Evolutionary conservation across 2,329 filamentous ascomycete genomes (phyloP), one percentile per base, ranked within the genome.

Genomic region (Magnaporthiopsis rhizophila): DNA sequence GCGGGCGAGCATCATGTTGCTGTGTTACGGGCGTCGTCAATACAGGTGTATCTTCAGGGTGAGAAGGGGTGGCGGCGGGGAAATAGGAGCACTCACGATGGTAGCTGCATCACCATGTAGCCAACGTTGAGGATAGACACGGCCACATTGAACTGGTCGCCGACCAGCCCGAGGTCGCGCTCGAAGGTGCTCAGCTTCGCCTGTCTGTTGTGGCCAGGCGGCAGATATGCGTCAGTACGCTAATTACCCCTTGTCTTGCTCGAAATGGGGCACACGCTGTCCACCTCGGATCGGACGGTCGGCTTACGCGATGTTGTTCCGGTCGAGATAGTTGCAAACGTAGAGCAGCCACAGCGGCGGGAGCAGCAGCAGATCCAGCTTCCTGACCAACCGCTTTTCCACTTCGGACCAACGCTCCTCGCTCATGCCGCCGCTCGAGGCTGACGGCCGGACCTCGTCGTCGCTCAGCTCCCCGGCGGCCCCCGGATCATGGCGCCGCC

Each of bases 1-100:
- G 60, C 65, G 68, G 59, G 69, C 70, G 61, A 73, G 69, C 64
- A 71, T 65, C 61, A 73, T 67, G 65, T 73, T 73, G 53, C 68
- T 79, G 38, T 56, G 12, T 28, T 30, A 12, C 3, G n/a, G 30
- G 30, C 15, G 3, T 32, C 1, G 38, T 38, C 36, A 28, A 38
- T 24, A 21, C 12, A 36, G 34, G 12, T 3, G 12, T 45, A 6
- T 12, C 15, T 45, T 1, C 38, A 45, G 15, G 15, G 15, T 18
- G 15, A 53, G n/a, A 30, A 30, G 7, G 45, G 9, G 45, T 3
- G 34, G 34, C 5, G 34, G 30, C 30, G 30, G 21, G 5, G 38
- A 21, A 18, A 21, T 6, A 6, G 38, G 38, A 7, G 3, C 11
- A 50, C 60, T 56, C 18, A 62, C 60, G 60, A 62, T 11, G 60